Base-by-base conservation (phyloP, 106 monocot species). In the Dendrobium officinale region DNA sequence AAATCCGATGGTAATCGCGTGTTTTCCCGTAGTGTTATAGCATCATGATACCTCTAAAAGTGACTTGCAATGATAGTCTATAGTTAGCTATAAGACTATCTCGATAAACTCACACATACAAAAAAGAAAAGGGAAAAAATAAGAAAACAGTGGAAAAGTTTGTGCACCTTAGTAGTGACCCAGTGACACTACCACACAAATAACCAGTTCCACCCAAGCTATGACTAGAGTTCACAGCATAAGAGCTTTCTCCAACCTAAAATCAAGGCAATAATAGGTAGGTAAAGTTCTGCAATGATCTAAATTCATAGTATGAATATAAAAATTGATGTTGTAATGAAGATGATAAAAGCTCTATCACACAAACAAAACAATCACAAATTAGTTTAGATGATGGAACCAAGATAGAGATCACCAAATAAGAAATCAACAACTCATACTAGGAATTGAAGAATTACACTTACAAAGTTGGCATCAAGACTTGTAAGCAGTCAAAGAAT, bases 111-210 rank as follows among this genome's bases (percentile, higher is more conserved):
- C 73, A 29, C 41, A 42, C 44, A 43, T 44, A 16, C 3, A 73
- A 11, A 41, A 73, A 73, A 18, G 16, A 73, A 1, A 55, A 17
- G 26, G n/a, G 4, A 9, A 26, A 6, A 17, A 9, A 64, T 2
- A 64, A 33, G 0, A 43, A 81, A 42, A 2, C 3, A 81, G 33
- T 41, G 33, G 48, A 41, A 77, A 55, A 54, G 37, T 24, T n/a
- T 64, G 27, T 31, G 79, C 78, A 95, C 95, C 95, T 93, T 75
- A 96, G 79, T 96, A 96, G 83, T 96, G 91, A 91, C 45, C 93
- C 85, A 44, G 95, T 88, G 48, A 91, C 86, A 77, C 91, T 79
- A 37, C 88, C 78, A 40, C 91, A 82, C 10, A 85, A 77, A 76
- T 96, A 93, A 24, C 89, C 84, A 77, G 81, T 75, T 29, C 92